These are phyloP conservation scores for Phytophthora citricola DNA, from an alignment of 352 stramenopile genomes.

Conservation along the genomic window DNA sequence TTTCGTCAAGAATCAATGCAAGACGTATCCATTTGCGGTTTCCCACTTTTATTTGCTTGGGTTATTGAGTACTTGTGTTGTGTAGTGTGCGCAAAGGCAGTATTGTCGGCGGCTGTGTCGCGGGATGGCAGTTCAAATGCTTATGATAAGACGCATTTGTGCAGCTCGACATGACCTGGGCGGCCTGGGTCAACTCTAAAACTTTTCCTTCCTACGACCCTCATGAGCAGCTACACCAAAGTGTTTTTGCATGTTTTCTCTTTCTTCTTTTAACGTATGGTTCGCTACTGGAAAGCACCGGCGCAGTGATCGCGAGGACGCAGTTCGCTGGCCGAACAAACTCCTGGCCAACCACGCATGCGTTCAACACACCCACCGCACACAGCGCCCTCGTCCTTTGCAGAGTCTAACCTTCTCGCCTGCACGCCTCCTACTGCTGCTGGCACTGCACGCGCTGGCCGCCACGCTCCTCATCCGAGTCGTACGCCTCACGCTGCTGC, in stretches of 20 bases:
- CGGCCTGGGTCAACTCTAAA: too few relatives aligned
- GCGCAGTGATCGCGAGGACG: constrained; percentile 18
- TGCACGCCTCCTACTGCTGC: constrained; percentile 76
- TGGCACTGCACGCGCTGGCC: constrained; percentile 90
- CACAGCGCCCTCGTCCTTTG: constrained; percentile 29
- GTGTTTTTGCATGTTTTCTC: constrained; percentile 36
- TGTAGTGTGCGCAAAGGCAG: too few relatives aligned
- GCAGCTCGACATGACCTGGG: too few relatives aligned
- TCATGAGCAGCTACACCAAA: neutral
- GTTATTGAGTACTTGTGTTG: neutral
- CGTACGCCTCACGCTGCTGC: constrained; percentile 80
- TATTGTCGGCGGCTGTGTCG: too few relatives aligned
- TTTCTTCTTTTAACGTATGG: constrained; percentile 40
- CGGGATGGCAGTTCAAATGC: neutral
- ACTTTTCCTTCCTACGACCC: too few relatives aligned
- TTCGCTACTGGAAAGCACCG: constrained; percentile 32
- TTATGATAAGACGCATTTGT: too few relatives aligned
- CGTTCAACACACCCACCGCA: constrained; percentile 25
- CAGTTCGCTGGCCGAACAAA: constrained; percentile 14
- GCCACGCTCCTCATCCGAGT: constrained; percentile 95
- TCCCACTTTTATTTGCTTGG: constrained; percentile 17
- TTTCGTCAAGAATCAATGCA: constrained; percentile 40
- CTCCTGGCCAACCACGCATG: constrained; percentile 7
- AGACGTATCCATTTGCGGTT: constrained; percentile 48
- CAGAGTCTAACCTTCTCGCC: constrained; percentile 39